Evolutionary conservation across 768 basidiomycete genomes (phyloP).

Genomic region (Boletus vinaceobasis): DNA sequence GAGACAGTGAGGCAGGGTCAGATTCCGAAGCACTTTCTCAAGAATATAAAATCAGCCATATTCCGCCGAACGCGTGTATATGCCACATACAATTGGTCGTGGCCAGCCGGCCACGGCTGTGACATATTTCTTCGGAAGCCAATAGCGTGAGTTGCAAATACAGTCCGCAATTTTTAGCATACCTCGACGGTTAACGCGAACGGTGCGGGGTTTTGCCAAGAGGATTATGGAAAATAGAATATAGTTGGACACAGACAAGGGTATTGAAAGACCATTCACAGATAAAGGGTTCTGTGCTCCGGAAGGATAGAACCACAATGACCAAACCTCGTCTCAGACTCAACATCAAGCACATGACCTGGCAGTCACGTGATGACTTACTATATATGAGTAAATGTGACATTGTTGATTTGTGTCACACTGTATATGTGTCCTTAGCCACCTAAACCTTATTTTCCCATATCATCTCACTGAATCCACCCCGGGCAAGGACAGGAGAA

Average conservation of each 20-base stretch:
- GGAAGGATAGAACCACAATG: neutral
- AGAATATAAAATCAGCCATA: neutral
- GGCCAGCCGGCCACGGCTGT: constrained; percentile 20
- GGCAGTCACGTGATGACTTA: constrained; percentile 12
- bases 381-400: constrained; percentile 10
- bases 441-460: constrained; percentile 28
- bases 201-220: neutral
- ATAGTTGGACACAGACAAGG: neutral
- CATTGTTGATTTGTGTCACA: constrained; percentile 29
- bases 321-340: constrained; percentile 7
- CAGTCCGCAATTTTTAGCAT: neutral
- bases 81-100: constrained; percentile 19
- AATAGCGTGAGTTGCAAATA: constrained; percentile 7
- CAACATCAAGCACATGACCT: constrained; percentile 13
- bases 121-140: constrained; percentile 20
- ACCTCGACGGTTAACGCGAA: constrained; percentile 4
- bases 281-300: neutral
- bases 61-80: neutral
- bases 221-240: neutral
- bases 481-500: constrained; percentile 14
- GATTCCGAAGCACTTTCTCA: constrained; percentile 25
- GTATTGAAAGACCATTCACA: constrained; percentile 9
- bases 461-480: constrained; percentile 25
- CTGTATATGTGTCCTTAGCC: constrained; percentile 32
- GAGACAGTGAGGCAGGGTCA: constrained; percentile 27